A percentile compares a stretch with the other conserved stretches of the same genome.
phyloP scores from a whole-genome alignment of 108 stramenopile genomes.

The Cyclotella baltica region DNA sequence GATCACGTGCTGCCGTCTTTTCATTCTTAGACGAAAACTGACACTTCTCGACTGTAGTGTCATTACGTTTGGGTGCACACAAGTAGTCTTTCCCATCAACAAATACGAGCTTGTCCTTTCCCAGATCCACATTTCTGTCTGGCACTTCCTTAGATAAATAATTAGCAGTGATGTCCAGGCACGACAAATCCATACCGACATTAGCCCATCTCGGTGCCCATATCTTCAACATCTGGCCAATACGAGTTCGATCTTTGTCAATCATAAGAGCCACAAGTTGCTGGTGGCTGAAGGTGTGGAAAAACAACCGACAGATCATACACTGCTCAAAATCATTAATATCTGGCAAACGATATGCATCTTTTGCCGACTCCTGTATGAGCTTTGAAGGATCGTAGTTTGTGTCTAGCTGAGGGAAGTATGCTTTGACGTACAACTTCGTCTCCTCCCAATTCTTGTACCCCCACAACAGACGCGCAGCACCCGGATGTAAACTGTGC shows the following conservation, averaged over 20 bases:
- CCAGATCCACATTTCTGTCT: not conserved
- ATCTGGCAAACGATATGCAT: not conserved
- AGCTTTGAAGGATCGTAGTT: not conserved
- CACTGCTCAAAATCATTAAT: conserved; percentile 17
- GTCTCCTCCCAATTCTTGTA: conserved; percentile 9
- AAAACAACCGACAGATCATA: conserved; percentile 12
- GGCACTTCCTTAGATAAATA: conserved; percentile 5
- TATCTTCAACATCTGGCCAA: conserved; percentile 11
- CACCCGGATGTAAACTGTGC: conserved; percentile 30
- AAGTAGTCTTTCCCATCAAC: conserved; percentile 20
- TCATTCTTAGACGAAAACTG: conserved; percentile 21
- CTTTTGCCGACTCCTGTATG: not conserved
- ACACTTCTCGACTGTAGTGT: conserved; percentile 4
- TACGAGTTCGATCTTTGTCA: conserved; percentile 10
- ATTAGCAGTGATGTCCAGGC: conserved; percentile 6
- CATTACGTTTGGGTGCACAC: not conserved
- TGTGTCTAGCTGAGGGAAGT: conserved; percentile 12
- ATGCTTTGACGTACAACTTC: conserved; percentile 20
- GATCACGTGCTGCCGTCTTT: not conserved
- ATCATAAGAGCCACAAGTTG: conserved; percentile 4
- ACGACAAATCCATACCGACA: conserved; percentile 13
- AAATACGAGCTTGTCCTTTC: not conserved
- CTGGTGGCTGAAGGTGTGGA: conserved; percentile 14
- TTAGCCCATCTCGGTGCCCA: conserved; percentile 30
- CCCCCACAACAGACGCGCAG: conserved; percentile 27